Evolutionary conservation across 306 rosid genomes (phyloP).

Genomic region (Quercus variabilis): DNA sequence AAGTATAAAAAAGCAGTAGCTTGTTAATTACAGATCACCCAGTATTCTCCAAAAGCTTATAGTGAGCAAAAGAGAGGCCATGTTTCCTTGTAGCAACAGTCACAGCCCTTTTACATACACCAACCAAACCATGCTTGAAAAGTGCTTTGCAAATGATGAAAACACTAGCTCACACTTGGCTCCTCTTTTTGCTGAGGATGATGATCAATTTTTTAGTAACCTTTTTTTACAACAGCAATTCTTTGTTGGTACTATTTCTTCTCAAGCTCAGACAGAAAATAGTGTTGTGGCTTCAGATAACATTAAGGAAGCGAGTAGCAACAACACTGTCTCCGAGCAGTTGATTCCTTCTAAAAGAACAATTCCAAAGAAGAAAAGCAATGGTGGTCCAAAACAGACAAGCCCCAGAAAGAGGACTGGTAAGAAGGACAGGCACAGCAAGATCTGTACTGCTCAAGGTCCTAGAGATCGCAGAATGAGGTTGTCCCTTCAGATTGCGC

Average conservation of each 20-base stretch:
- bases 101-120: conserved; percentile 9
- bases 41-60: not conserved
- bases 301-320: not conserved
- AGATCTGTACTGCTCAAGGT: conserved; percentile 56
- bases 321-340: not conserved
- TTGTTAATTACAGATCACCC: not conserved
- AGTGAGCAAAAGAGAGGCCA: not conserved
- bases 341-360: not conserved
- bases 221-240: conserved; percentile 38
- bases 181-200: conserved; percentile 26
- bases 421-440: conserved; percentile 60
- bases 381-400: not conserved
- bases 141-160: not conserved
- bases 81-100: conserved; percentile 27
- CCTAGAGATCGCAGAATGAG: conserved; percentile 57
- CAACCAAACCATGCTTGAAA: not conserved
- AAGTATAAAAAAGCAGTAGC: not conserved
- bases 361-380: not conserved
- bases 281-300: conserved; percentile 3
- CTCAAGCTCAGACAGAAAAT: not conserved
- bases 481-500: conserved; percentile 50
- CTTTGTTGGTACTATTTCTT: not conserved
- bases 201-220: conserved; percentile 32
- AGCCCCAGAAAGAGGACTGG: conserved; percentile 32
- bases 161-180: conserved; percentile 1